Conservation (phyloP, 495 filamentous ascomycete genomes). For the Hypoxylon intermedium region DNA sequence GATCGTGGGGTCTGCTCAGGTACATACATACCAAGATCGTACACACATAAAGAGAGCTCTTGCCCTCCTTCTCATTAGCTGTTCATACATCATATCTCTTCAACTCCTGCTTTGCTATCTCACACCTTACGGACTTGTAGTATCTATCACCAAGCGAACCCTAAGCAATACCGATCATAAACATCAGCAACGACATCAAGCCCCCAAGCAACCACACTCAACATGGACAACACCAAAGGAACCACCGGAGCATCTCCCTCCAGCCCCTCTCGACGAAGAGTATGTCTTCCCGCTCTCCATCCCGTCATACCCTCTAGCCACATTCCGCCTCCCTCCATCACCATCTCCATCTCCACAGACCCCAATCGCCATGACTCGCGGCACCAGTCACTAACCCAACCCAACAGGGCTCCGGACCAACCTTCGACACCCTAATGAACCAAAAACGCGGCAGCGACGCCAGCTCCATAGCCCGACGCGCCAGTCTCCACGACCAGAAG, state of each 20-base stretch:
- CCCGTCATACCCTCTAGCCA: neutral
- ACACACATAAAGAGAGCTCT: slow-evolving; percentile 20
- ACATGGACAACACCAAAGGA: slow-evolving; percentile 37
- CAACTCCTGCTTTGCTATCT: neutral
- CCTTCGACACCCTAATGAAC: slow-evolving; percentile 52
- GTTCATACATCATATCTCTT: neutral
- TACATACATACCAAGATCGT: neutral
- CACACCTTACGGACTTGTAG: neutral
- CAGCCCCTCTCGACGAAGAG: slow-evolving; percentile 36
- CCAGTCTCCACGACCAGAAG: slow-evolving; percentile 56
- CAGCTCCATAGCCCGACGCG: slow-evolving; percentile 47
- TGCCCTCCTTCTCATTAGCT: slow-evolving; percentile 4
- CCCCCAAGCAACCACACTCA: slow-evolving; percentile 7
- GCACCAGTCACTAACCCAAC: slow-evolving; percentile 1
- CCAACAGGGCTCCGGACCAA: slow-evolving; percentile 45
- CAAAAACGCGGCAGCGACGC: slow-evolving; percentile 54
- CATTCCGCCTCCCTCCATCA: too few relatives aligned
- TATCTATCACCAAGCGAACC: slow-evolving; percentile 2
- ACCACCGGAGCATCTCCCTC: slow-evolving; percentile 1
- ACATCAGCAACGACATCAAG: neutral
- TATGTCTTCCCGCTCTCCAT: slow-evolving; percentile 15
- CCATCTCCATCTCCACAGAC: too few relatives aligned
- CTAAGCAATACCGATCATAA: neutral
- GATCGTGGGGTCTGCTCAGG: slow-evolving; percentile 13
- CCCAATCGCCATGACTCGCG: too few relatives aligned